phyloP scores from a whole-genome alignment of 208 protist genomes.

The Trypanosoma rangeli region DNA sequence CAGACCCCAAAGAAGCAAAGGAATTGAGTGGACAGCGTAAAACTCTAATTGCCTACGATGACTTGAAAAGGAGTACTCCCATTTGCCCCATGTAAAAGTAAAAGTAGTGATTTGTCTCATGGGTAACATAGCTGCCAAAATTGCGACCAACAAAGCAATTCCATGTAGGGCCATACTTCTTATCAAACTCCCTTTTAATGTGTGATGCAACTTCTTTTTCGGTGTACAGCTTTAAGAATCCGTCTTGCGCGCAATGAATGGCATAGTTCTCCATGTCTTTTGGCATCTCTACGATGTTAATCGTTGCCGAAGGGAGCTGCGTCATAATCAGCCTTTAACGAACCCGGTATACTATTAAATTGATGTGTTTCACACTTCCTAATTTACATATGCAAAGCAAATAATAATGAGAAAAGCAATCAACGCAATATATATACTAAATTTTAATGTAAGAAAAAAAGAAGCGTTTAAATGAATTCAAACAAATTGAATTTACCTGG shows the following conservation, averaged over 20 bases:
- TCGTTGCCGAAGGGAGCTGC: slow-evolving; percentile 68
- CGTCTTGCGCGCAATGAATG: slow-evolving; percentile 96
- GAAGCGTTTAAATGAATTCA: slow-evolving; percentile 1
- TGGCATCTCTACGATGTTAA: slow-evolving; percentile 95
- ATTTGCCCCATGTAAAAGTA: slow-evolving; percentile 99
- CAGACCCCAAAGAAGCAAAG: not conserved
- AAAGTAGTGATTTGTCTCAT: slow-evolving; percentile 99
- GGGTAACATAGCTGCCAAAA: slow-evolving; percentile 99
- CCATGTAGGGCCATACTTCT: slow-evolving; percentile 98
- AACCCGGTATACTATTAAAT: not conserved
- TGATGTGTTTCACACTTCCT: not conserved
- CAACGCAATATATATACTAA: not conserved
- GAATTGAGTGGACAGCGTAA: not conserved
- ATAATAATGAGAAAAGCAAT: not conserved
- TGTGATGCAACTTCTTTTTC: slow-evolving; percentile 99
- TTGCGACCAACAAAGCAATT: slow-evolving; percentile 99
- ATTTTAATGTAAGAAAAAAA: slow-evolving; percentile 7
- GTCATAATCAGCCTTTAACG: slow-evolving; percentile 52
- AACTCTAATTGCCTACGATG: slow-evolving; percentile 33
- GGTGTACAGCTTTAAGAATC: slow-evolving; percentile 97
- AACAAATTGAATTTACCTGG: slow-evolving; percentile 15
- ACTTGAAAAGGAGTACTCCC: slow-evolving; percentile 98
- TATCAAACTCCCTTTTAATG: slow-evolving; percentile 99
- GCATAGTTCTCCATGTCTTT: slow-evolving; percentile 98
- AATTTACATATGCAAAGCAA: not conserved